Conservation (phyloP, 106 monocot species). For the Ottelia alismoides region DNA sequence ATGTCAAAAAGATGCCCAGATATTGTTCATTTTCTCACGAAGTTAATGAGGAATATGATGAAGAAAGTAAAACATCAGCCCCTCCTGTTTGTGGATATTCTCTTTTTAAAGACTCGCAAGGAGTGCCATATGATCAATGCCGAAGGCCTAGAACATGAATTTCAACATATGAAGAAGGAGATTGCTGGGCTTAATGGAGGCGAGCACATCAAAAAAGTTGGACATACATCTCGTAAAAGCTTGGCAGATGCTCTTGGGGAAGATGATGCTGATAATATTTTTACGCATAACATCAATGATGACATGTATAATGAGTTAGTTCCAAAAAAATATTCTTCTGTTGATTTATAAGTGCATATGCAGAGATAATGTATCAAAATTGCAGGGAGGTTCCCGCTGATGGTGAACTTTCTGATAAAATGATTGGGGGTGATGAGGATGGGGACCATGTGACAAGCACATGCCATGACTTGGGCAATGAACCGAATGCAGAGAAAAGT, state of each 20-base stretch:
- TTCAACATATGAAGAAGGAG: slow-evolving; percentile 38
- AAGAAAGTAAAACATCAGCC: slow-evolving; percentile 69
- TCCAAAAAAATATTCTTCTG: background rate
- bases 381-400: no score
- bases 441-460: no score
- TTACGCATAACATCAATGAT: slow-evolving; percentile 17
- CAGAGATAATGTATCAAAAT: background rate
- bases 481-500: background rate
- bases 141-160: slow-evolving; percentile 39
- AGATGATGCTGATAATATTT: slow-evolving; percentile 68
- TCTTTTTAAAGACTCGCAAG: slow-evolving; percentile 89
- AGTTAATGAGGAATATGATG: slow-evolving; percentile 73
- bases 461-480: no score
- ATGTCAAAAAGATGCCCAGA: slow-evolving; percentile 30
- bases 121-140: slow-evolving; percentile 90
- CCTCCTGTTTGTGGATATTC: slow-evolving; percentile 85
- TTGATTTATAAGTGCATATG: background rate
- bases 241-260: slow-evolving; percentile 96
- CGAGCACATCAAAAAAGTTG: slow-evolving; percentile 6
- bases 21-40: slow-evolving; percentile 61
- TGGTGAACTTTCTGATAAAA: no score
- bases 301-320: slow-evolving; percentile 1
- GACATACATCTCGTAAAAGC: slow-evolving; percentile 22
- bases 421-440: no score
- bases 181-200: slow-evolving; percentile 14